Conservation (phyloP, 257 asterid genomes). For the Solanum peruvianum region DNA sequence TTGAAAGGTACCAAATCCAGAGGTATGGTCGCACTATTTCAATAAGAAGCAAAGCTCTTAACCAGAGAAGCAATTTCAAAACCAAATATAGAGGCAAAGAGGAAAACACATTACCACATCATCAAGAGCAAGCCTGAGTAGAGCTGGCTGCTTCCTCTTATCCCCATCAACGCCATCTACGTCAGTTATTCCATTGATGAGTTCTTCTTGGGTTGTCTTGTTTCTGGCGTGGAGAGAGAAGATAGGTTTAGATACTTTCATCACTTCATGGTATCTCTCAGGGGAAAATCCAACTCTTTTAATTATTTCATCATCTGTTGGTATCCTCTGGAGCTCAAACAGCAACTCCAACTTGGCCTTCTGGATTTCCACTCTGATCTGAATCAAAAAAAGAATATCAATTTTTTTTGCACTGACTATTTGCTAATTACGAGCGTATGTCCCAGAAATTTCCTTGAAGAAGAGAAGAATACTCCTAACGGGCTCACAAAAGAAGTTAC, state of each 20-base stretch:
- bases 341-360: slow-evolving; percentile 49
- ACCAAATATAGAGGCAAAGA: not conserved
- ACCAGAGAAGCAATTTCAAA: not conserved
- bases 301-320: slow-evolving; percentile 53
- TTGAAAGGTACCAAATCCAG: not conserved
- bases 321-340: slow-evolving; percentile 60
- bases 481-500: not conserved
- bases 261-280: slow-evolving; percentile 67
- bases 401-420: not conserved
- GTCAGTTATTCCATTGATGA: slow-evolving; percentile 62
- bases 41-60: not conserved
- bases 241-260: slow-evolving; percentile 62
- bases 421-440: not conserved
- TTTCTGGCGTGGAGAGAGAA: slow-evolving; percentile 62
- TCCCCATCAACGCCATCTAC: slow-evolving; percentile 64
- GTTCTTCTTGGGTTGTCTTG: slow-evolving; percentile 63
- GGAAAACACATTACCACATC: slow-evolving; percentile 59
- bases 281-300: slow-evolving; percentile 56
- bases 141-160: slow-evolving; percentile 65
- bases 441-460: not conserved
- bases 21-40: not conserved
- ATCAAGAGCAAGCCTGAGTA: slow-evolving; percentile 88
- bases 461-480: not conserved
- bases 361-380: slow-evolving; percentile 70
- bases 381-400: slow-evolving; percentile 5